A percentile compares a stretch with the other conserved stretches of the same genome.
phyloP scores from a whole-genome alignment of 225 moss, liverwort and hornwort genomes.

The Marchantia paleacea region DNA sequence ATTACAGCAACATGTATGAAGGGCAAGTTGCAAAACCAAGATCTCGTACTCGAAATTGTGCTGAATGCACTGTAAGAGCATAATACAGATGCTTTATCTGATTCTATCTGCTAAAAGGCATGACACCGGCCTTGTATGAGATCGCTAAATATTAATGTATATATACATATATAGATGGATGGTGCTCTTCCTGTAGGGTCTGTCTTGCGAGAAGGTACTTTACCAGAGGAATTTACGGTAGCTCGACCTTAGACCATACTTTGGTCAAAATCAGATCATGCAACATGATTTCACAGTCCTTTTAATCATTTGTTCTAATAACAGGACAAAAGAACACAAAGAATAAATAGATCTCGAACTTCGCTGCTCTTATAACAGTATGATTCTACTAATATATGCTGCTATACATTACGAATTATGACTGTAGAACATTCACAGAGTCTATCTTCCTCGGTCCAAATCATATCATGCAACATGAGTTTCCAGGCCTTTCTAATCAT shows the following conservation, averaged over 20 bases:
- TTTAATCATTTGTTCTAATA: slow-evolving; percentile 3
- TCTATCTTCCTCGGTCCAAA: not conserved
- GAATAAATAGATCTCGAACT: not conserved
- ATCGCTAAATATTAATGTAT: too few species aligned
- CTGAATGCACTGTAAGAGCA: not conserved
- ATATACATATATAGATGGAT: not conserved
- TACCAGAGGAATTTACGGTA: not conserved
- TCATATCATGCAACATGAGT: not conserved
- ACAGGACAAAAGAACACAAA: not conserved
- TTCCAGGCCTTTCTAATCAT: slow-evolving; percentile 2
- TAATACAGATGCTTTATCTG: not conserved
- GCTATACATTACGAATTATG: not conserved
- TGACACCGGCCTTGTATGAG: not conserved
- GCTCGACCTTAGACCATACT: not conserved
- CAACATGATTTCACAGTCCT: slow-evolving; percentile 4
- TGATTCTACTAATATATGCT: not conserved
- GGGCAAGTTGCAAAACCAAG: not conserved
- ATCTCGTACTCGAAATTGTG: not conserved
- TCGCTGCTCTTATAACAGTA: not conserved
- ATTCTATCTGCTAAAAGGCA: not conserved
- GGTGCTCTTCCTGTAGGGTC: not conserved
- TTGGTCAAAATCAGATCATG: not conserved
- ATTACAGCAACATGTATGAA: not conserved
- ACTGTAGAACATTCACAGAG: slow-evolving; percentile 1
- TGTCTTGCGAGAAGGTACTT: not conserved